phyloP scores from a whole-genome alignment of 208 protist genomes.

The Leishmania gerbilli region DNA sequence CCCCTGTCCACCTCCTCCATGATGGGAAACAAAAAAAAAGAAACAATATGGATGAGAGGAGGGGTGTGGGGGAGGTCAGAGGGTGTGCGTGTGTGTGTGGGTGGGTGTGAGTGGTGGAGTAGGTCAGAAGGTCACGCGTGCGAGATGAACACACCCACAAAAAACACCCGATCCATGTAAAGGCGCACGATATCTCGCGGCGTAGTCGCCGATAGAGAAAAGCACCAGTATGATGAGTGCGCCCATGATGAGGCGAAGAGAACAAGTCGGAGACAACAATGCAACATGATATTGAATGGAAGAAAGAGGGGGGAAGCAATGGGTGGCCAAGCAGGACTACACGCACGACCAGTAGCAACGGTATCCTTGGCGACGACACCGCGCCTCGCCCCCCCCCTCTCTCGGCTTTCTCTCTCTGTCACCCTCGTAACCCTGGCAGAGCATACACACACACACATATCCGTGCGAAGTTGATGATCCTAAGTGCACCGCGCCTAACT shows the following conservation, averaged over 20 bases:
- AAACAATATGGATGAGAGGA: background rate
- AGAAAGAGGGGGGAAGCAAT: background rate
- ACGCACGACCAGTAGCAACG: background rate
- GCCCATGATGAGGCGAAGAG: background rate
- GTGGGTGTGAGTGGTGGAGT: too few species aligned
- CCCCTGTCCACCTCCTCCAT: background rate
- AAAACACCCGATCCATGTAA: background rate
- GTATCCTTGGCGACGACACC: background rate
- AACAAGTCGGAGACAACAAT: background rate
- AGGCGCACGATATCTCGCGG: background rate
- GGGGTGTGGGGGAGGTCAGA: background rate
- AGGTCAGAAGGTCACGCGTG: background rate
- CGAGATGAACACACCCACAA: background rate
- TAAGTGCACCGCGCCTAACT: conserved; percentile 11
- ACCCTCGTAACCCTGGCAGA: background rate
- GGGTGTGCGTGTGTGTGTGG: too few species aligned
- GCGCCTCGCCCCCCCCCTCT: background rate
- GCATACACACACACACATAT: background rate
- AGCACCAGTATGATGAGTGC: background rate
- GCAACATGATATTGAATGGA: background rate
- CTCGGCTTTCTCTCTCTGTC: background rate
- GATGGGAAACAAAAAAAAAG: background rate
- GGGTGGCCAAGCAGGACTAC: background rate
- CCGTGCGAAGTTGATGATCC: conserved; percentile 1
- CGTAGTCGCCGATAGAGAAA: background rate